phyloP scores from a whole-genome alignment of 75 land plant genomes.

The Pinus taeda region DNA sequence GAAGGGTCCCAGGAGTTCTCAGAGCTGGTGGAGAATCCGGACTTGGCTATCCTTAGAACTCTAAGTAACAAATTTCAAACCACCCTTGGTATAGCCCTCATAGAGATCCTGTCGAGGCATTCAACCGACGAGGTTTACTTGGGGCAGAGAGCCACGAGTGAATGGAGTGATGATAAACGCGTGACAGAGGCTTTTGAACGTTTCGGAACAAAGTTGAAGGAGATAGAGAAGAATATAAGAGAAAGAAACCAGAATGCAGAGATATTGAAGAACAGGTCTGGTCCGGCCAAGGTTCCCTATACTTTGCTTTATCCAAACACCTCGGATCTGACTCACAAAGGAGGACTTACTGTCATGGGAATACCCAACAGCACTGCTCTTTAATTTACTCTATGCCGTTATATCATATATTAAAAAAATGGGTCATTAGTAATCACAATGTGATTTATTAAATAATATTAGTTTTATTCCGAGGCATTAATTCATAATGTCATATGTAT shows the following conservation, averaged over 20 bases:
- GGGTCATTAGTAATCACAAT: too few species aligned
- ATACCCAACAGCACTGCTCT: not conserved
- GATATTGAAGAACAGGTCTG: not conserved
- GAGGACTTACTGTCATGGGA: not conserved
- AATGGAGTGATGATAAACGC: constrained; percentile 10
- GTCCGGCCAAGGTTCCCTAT: not conserved
- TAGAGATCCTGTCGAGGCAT: constrained; percentile 77
- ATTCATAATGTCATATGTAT: too few species aligned
- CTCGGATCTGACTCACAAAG: not conserved
- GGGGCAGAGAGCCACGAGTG: constrained; percentile 34
- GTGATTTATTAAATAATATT: not conserved
- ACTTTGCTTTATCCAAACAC: not conserved
- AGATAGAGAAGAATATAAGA: not conserved
- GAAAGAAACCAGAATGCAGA: not conserved
- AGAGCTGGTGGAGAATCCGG: too few species aligned
- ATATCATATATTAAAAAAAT: too few species aligned
- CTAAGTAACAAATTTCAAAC: not conserved
- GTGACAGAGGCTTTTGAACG: not conserved
- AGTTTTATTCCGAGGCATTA: too few species aligned
- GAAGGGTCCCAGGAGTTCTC: not conserved
- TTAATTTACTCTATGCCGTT: too few species aligned
- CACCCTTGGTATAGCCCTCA: not conserved
- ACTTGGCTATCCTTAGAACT: not conserved
- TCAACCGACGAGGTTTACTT: constrained; percentile 79
- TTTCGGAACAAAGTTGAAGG: not conserved